phyloP scores from a whole-genome alignment of 129 eudicot species.

The Flaveria trinervia region DNA sequence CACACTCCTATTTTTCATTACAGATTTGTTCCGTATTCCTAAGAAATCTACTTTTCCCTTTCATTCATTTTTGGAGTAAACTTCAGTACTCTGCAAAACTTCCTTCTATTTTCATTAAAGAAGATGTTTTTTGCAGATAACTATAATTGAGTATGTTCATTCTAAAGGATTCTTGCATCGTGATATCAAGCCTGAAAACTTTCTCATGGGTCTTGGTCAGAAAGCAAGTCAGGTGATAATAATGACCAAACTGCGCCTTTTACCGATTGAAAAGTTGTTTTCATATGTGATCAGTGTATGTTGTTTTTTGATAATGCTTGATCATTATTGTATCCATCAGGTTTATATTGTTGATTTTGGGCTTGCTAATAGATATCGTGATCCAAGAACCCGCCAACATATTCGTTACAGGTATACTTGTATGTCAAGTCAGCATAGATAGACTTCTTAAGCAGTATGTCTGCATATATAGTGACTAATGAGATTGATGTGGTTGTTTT shows the following conservation, averaged over 20 bases:
- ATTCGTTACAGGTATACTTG: slow-evolving; percentile 81
- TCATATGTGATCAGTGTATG: slow-evolving; percentile 11
- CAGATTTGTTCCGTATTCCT: not conserved
- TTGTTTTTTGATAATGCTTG: not conserved
- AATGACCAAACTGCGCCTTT: not conserved
- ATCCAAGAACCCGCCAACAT: slow-evolving; percentile 79
- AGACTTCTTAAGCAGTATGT: not conserved
- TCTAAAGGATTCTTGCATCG: slow-evolving; percentile 92
- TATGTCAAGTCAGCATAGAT: not conserved
- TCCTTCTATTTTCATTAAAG: not conserved
- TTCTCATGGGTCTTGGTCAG: slow-evolving; percentile 95
- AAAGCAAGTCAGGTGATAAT: slow-evolving; percentile 84
- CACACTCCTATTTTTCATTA: not conserved
- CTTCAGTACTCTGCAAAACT: not conserved
- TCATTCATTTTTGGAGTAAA: slow-evolving; percentile 14
- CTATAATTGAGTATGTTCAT: slow-evolving; percentile 89
- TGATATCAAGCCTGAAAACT: slow-evolving; percentile 96
- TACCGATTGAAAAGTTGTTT: not conserved
- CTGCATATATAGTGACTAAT: not conserved
- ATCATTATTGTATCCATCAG: slow-evolving; percentile 32
- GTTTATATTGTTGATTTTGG: slow-evolving; percentile 96
- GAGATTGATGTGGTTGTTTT: not conserved
- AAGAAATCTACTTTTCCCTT: slow-evolving; percentile 1
- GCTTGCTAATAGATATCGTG: slow-evolving; percentile 93
- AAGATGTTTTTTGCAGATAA: slow-evolving; percentile 43